These are phyloP conservation scores for Parmelia sp. DNA, from an alignment of 495 filamentous ascomycete genomes.

Conservation along the genomic window DNA sequence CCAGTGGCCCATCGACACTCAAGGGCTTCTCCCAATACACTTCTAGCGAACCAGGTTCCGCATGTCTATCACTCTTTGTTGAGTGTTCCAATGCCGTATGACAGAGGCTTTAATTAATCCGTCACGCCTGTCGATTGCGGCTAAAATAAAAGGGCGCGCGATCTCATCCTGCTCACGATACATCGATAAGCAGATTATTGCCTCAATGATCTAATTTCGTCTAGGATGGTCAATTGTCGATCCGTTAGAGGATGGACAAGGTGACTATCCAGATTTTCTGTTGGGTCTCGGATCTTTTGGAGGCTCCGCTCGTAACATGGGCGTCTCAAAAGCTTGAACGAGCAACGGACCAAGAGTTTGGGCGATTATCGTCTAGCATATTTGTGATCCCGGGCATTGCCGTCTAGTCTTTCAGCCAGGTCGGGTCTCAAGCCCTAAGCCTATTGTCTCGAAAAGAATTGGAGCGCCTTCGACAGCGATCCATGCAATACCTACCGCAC, in stretches of 20 bases:
- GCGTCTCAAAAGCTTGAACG: background rate
- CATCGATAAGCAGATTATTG: background rate
- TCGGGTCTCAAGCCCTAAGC: constrained; percentile 42
- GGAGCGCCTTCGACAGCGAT: constrained; percentile 63
- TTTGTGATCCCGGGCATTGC: background rate
- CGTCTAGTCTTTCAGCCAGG: constrained; percentile 14
- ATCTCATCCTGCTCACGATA: background rate
- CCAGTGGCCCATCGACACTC: background rate
- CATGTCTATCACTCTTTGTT: background rate
- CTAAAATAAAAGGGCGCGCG: background rate
- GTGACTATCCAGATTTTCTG: background rate
- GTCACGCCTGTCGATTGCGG: background rate
- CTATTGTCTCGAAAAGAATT: constrained; percentile 58
- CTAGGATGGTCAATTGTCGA: background rate
- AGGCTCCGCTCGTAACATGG: background rate
- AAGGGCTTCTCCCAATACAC: background rate
- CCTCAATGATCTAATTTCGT: background rate
- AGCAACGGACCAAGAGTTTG: background rate
- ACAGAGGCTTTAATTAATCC: background rate
- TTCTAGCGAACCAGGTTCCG: background rate
- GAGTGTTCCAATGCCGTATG: background rate
- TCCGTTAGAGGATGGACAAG: background rate
- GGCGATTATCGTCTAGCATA: background rate
- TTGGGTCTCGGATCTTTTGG: background rate
- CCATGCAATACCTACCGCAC: constrained; percentile 61